A percentile compares a stretch with the other conserved stretches of the same genome.
Evolutionary conservation across 2,329 filamentous ascomycete genomes (phyloP).

Genomic region (Lachnellula cervina): DNA sequence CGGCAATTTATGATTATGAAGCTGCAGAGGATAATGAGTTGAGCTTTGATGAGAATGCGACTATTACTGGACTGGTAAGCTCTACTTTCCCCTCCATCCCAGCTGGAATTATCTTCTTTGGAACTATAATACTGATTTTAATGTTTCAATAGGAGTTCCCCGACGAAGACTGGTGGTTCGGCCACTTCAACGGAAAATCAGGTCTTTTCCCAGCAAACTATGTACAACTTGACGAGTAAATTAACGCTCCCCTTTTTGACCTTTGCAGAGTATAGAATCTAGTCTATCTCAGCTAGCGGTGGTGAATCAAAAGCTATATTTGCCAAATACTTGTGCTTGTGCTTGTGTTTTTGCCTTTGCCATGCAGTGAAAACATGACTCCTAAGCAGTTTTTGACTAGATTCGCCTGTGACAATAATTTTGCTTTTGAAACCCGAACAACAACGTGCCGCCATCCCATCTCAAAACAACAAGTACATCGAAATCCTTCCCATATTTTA

Average conservation of each 20-base stretch:
- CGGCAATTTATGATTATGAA: constrained; percentile 91
- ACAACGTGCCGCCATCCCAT: too few species aligned
- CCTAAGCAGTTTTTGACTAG: too few species aligned
- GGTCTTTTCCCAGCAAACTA: constrained; percentile 82
- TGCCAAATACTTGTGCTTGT: too few species aligned
- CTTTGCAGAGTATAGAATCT: too few species aligned
- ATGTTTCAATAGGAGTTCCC: constrained; percentile 70
- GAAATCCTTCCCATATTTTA: too few species aligned
- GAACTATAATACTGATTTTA: background rate
- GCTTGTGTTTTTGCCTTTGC: too few species aligned
- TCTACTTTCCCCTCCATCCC: background rate
- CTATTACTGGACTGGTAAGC: constrained; percentile 71
- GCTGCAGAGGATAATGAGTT: constrained; percentile 88
- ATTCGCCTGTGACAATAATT: too few species aligned
- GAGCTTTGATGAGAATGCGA: constrained; percentile 86
- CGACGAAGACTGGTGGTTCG: constrained; percentile 98
- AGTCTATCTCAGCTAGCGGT: too few species aligned
- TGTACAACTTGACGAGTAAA: constrained; percentile 47
- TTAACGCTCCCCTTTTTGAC: background rate
- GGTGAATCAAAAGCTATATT: too few species aligned
- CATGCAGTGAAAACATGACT: too few species aligned
- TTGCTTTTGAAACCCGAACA: too few species aligned
- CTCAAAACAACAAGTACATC: too few species aligned
- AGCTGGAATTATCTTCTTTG: background rate
- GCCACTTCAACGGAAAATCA: constrained; percentile 70